Percentiles rank a stretch among this genome's conserved stretches.
phyloP scores from a whole-genome alignment of 2,329 filamentous ascomycete species.

The Beauveria medogensis region DNA sequence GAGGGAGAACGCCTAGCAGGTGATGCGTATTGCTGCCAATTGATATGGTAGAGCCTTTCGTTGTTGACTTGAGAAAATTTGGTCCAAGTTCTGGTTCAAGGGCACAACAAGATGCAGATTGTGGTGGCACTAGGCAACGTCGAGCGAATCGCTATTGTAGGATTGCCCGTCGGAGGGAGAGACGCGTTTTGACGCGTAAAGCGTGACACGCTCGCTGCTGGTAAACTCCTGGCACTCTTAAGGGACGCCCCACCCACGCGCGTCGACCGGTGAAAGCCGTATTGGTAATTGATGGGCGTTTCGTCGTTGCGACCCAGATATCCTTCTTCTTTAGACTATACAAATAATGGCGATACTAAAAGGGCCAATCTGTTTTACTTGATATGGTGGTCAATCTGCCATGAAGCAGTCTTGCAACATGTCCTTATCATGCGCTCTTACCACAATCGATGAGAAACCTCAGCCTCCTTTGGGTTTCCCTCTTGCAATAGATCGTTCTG shows the following conservation, averaged over 20 bases:
- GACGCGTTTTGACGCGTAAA: slow-evolving; percentile 27
- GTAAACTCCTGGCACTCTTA: slow-evolving; percentile 16
- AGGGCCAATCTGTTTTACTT: too few relatives aligned
- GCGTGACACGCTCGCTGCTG: slow-evolving; percentile 20
- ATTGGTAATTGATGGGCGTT: too few relatives aligned
- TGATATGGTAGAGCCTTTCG: not conserved
- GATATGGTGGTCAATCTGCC: too few relatives aligned
- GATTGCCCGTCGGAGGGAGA: slow-evolving; percentile 13
- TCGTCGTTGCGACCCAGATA: too few relatives aligned
- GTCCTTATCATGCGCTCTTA: too few relatives aligned
- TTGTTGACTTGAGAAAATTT: not conserved
- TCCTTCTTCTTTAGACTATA: too few relatives aligned
- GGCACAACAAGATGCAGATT: not conserved
- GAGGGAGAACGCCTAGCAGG: not conserved
- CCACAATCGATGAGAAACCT: too few relatives aligned
- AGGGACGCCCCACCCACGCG: slow-evolving; percentile 18
- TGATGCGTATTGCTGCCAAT: not conserved
- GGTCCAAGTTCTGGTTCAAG: not conserved
- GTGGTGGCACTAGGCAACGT: not conserved
- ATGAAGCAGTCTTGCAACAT: too few relatives aligned
- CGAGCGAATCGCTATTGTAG: not conserved
- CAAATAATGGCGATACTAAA: too few relatives aligned
- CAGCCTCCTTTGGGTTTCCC: too few relatives aligned
- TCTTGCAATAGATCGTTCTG: too few relatives aligned
- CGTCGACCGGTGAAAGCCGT: not conserved